phyloP scores from a whole-genome alignment of 2,329 filamentous ascomycete genomes.

The Aspergillus eucalypticola region DNA sequence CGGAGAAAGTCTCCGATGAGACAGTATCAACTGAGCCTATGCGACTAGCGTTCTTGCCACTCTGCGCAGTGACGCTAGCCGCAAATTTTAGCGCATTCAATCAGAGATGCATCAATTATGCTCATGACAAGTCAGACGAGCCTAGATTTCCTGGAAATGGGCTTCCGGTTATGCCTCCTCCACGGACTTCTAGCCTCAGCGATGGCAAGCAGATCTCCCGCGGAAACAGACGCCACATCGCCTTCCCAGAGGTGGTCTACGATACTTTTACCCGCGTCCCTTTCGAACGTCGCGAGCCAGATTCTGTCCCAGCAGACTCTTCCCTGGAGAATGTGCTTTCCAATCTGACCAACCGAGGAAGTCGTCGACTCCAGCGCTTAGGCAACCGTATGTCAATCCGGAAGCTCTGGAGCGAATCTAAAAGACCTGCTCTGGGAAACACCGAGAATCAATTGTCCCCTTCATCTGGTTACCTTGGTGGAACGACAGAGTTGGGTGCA shows the following conservation, averaged over 20 bases:
- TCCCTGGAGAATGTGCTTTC: slow-evolving; percentile 23
- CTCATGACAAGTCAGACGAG: neutral
- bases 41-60: slow-evolving; percentile 32
- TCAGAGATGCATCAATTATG: slow-evolving; percentile 19
- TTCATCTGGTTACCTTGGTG: neutral
- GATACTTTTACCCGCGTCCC: slow-evolving; percentile 20
- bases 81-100: slow-evolving; percentile 32
- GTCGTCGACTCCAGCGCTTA: slow-evolving; percentile 13
- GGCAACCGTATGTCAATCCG: slow-evolving; percentile 10
- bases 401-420: slow-evolving; percentile 15
- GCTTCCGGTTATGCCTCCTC: slow-evolving; percentile 28
- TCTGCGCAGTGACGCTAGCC: slow-evolving; percentile 35
- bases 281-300: slow-evolving; percentile 13
- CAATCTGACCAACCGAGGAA: slow-evolving; percentile 11
- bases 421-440: slow-evolving; percentile 2
- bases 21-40: slow-evolving; percentile 4
- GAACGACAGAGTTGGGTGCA: neutral
- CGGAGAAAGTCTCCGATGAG: neutral
- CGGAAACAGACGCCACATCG: slow-evolving; percentile 10
- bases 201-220: slow-evolving; percentile 26
- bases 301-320: slow-evolving; percentile 26
- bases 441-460: neutral
- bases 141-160: slow-evolving; percentile 28
- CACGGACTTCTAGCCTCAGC: slow-evolving; percentile 28
- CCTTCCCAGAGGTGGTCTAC: slow-evolving; percentile 21